Conservation (phyloP, 306 rosid genomes). For the Lathyrus tuberosus region DNA sequence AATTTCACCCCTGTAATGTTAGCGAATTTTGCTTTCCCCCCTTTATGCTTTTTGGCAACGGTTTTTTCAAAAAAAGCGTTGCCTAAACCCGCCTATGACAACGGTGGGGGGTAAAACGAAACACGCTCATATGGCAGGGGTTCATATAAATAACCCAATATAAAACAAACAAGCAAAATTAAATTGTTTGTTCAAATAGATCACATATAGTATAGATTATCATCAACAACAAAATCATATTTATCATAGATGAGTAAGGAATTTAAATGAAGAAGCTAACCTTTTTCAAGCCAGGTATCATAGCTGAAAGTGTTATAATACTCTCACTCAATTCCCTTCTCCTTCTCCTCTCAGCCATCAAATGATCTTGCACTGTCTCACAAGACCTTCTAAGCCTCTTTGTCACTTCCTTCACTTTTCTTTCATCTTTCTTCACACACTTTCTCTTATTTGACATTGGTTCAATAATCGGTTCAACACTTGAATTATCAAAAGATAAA, state of each 20-base stretch:
- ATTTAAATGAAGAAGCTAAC: slow-evolving; percentile 1
- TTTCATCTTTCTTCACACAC: background rate
- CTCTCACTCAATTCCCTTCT: slow-evolving; percentile 35
- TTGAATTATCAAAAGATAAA: slow-evolving; percentile 33
- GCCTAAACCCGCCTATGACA: no score
- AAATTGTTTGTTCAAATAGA: no score
- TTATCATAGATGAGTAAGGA: background rate
- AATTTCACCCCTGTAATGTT: no score
- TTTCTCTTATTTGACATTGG: slow-evolving; percentile 19
- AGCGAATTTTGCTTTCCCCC: no score
- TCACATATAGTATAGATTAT: no score
- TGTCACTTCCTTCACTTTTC: background rate
- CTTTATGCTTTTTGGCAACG: no score
- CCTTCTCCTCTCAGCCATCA: slow-evolving; percentile 44
- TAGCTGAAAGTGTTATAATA: slow-evolving; percentile 42
- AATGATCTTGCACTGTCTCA: slow-evolving; percentile 27
- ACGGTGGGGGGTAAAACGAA: no score
- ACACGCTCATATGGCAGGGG: no score
- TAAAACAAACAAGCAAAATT: no score
- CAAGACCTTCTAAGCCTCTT: slow-evolving; percentile 11
- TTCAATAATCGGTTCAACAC: slow-evolving; percentile 5
- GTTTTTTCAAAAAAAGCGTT: no score
- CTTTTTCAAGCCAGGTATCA: slow-evolving; percentile 47
- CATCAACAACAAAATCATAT: no score
- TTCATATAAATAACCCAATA: no score